Conservation (phyloP, 352 stramenopile genomes). For the Phytophthora sp. region DNA sequence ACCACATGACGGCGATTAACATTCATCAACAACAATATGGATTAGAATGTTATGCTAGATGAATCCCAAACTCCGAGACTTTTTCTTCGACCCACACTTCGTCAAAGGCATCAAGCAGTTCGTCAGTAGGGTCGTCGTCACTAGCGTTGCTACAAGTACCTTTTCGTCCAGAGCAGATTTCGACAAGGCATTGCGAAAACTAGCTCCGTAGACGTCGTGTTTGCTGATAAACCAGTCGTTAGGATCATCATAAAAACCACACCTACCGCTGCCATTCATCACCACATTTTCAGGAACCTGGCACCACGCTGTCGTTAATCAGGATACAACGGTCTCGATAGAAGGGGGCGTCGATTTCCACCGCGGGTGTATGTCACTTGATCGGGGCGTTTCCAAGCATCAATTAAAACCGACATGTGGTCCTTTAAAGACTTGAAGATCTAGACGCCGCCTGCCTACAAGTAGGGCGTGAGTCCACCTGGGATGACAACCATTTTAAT, state of each 20-base stretch:
- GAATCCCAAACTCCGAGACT: background rate
- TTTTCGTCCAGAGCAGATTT: no score
- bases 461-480: no score
- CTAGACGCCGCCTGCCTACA: no score
- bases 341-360: slow-evolving; percentile 2
- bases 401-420: no score
- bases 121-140: background rate
- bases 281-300: background rate
- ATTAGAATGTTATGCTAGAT: background rate
- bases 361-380: slow-evolving; percentile 11
- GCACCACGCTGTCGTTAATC: slow-evolving; percentile 1
- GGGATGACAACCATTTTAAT: no score
- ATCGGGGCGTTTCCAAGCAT: no score
- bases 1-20: no score
- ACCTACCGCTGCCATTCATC: slow-evolving; percentile 1
- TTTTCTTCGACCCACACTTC: slow-evolving; percentile 1
- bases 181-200: background rate
- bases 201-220: slow-evolving; percentile 7
- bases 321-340: background rate
- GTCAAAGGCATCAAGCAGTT: background rate
- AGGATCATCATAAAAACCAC: slow-evolving; percentile 5
- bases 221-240: background rate
- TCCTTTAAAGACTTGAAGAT: no score
- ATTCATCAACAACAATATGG: background rate
- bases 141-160: background rate